These are phyloP conservation scores for Aethionema arabicum DNA, from an alignment of 345 rosid genomes.

Conservation along the genomic window DNA sequence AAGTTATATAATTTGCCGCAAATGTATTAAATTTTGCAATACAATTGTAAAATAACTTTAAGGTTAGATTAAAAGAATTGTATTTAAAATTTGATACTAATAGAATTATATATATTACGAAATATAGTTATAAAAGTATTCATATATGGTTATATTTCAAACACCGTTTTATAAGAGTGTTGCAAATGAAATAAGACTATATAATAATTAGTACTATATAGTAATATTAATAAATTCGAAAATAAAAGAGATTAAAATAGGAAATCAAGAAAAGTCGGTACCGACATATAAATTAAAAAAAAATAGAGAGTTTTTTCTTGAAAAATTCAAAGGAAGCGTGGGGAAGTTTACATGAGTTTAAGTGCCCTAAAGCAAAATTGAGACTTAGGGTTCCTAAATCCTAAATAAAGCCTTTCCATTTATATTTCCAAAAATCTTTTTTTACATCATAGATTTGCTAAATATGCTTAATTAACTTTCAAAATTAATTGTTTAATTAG, in stretches of 20 bases:
- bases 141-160: background rate
- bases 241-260: slow-evolving; percentile 12
- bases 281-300: slow-evolving; percentile 29
- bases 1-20: background rate
- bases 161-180: background rate
- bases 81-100: background rate
- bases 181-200: background rate
- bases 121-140: no score
- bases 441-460: slow-evolving; percentile 25
- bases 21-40: background rate
- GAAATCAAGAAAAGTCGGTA: slow-evolving; percentile 28
- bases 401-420: slow-evolving; percentile 31
- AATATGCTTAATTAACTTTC: slow-evolving; percentile 9
- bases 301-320: slow-evolving; percentile 22
- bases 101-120: no score
- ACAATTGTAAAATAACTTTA: no score
- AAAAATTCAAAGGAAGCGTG: slow-evolving; percentile 30
- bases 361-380: slow-evolving; percentile 37
- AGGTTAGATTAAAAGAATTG: no score
- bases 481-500: background rate
- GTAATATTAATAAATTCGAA: background rate
- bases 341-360: slow-evolving; percentile 33
- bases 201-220: background rate
- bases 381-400: slow-evolving; percentile 34
- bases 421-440: slow-evolving; percentile 28